A percentile compares a stretch with the other conserved stretches of the same genome.
Evolutionary conservation across 139 green algal genomes (phyloP).

Genomic region (Trebouxia sp.): DNA sequence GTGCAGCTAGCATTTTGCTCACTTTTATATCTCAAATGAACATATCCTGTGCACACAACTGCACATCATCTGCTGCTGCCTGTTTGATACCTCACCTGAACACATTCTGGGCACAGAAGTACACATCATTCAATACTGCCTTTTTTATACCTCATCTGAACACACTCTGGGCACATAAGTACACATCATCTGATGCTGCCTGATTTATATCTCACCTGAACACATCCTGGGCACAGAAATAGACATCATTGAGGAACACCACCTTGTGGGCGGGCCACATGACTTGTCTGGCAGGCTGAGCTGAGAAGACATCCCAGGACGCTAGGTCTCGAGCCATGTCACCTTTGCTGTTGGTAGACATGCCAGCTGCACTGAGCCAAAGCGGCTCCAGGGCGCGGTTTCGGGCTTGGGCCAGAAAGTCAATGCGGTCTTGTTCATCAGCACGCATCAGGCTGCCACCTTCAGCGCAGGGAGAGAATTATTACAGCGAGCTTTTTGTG

Average conservation of each 20-base stretch:
- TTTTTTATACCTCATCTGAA: too few species aligned
- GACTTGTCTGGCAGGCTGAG: neutral
- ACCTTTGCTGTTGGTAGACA: neutral
- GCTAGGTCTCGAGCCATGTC: neutral
- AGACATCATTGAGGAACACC: slow-evolving; percentile 70
- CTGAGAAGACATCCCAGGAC: neutral
- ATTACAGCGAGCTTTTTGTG: too few species aligned
- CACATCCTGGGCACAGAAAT: slow-evolving; percentile 52
- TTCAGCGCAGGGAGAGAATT: neutral
- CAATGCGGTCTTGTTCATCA: slow-evolving; percentile 47
- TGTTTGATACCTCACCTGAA: slow-evolving; percentile 13
- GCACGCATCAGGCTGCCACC: slow-evolving; percentile 28
- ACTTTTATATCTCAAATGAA: too few species aligned
- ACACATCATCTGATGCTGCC: too few species aligned
- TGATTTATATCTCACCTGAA: slow-evolving; percentile 13
- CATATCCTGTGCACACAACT: too few species aligned
- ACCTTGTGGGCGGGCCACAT: slow-evolving; percentile 31
- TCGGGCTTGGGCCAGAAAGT: slow-evolving; percentile 49
- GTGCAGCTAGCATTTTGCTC: too few species aligned
- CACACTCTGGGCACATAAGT: too few species aligned
- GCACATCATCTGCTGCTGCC: too few species aligned
- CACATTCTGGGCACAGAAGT: slow-evolving; percentile 51
- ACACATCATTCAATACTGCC: slow-evolving; percentile 78
- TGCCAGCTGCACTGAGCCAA: neutral
- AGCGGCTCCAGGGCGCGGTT: slow-evolving; percentile 50